Base-by-base conservation (phyloP, 2,329 filamentous ascomycete genomes). In the Orbilia brochopaga region DNA sequence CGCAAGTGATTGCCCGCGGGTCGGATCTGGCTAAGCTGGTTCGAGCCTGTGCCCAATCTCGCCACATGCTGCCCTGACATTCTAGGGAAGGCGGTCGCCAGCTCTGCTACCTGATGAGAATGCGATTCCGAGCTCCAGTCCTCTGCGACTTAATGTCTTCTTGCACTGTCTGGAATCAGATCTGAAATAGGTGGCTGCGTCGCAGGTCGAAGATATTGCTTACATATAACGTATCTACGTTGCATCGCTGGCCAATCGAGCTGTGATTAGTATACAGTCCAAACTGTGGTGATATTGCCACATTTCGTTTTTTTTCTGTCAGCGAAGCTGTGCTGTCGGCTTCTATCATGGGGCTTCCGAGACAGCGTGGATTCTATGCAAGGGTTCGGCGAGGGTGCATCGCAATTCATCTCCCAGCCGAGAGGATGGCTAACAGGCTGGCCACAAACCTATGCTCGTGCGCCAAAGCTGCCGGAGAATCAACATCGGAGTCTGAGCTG, bases 11-110 rank as follows among this genome's bases (percentile, higher is more conserved):
- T 48, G 44, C 44, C 7, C 44, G 21, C 27, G 27, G 6, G 44
- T 48, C 19, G 44, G 2, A 19, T 21, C 5, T 21, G 19, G 44
- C 17, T 48, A 48, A 48, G 44, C 17, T 48, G 4, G 44, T 48
- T 48, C 19, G 44, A 48, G 44, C 4, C 21, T 48, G 44, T 48
- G 44, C 44, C 44, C 44, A 48, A 48, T 48, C n/a, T 48, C 44
- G 44, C 44, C 44, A 48, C 19, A 23, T 48, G 15, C 44, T n/a
- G 8, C 17, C 4, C 6, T 32, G 27, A 32, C 27, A 32, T 4
- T 32, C 27, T 32, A 8, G 27, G 27, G 27, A 32, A 32, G 27
- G 3, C 27, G 27, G 27, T 32, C 27, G 27, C 27, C 8, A 32
- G 3, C 8, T 32, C 27, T 32, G 27, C 8, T 42, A 15, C 37